Percentiles rank a stretch among this genome's conserved stretches.
These are phyloP conservation scores for Magnolia kwangsiensis DNA, from an alignment of 164 flowering plant genomes.

Conservation along the genomic window DNA sequence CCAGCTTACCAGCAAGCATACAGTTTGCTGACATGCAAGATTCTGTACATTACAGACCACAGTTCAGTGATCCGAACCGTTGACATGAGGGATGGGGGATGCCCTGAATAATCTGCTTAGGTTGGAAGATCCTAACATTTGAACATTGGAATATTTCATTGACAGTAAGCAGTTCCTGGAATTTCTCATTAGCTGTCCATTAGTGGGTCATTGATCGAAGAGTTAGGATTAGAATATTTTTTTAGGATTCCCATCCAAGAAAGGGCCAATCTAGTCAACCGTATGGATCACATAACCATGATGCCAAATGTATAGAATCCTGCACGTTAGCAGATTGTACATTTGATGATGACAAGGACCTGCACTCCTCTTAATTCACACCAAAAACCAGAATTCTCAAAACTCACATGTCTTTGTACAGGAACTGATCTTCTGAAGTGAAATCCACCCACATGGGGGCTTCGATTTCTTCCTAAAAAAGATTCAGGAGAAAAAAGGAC, in stretches of 20 bases:
- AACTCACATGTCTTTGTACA: conserved; percentile 47
- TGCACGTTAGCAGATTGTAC: not conserved
- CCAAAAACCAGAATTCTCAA: not conserved
- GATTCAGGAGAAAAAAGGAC: conserved; percentile 6
- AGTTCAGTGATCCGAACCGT: too few relatives aligned
- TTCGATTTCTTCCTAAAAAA: conserved; percentile 67
- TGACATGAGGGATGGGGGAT: too few relatives aligned
- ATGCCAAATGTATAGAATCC: not conserved
- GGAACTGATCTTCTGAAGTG: conserved; percentile 30
- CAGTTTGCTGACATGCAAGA: not conserved
- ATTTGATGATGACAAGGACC: not conserved
- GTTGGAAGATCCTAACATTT: too few relatives aligned
- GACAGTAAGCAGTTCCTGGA: too few relatives aligned
- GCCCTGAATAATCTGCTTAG: too few relatives aligned
- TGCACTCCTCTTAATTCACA: not conserved
- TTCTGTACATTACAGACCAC: not conserved
- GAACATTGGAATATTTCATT: too few relatives aligned
- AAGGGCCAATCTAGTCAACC: too few relatives aligned
- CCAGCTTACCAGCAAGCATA: not conserved
- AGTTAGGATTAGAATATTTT: too few relatives aligned
- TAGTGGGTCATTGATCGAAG: too few relatives aligned
- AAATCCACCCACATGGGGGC: conserved; percentile 88
- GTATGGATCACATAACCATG: too few relatives aligned
- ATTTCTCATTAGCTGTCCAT: too few relatives aligned
- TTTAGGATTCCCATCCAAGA: too few relatives aligned